Evolutionary conservation across 164 flowering plant species (phyloP).

Genomic region (Cinnamomum chago): DNA sequence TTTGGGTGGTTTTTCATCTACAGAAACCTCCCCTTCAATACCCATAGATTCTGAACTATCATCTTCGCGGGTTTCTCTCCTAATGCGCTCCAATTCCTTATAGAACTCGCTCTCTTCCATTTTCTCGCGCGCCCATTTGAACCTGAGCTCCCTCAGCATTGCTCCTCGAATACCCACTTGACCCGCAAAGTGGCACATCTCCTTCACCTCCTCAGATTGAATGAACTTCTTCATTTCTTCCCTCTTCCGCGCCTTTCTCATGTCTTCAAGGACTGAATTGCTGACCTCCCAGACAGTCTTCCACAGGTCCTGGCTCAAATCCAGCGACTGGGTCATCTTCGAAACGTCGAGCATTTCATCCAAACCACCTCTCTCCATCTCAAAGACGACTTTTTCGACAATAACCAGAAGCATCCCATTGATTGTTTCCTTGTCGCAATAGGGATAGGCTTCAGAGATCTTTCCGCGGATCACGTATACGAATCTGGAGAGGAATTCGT

Average conservation of each 20-base stretch:
- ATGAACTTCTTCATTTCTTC: constrained; percentile 75
- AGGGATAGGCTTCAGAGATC: constrained; percentile 48
- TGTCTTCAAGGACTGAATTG: constrained; percentile 58
- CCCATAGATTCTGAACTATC: constrained; percentile 9
- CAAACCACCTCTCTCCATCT: constrained; percentile 59
- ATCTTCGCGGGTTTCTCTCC: constrained; percentile 27
- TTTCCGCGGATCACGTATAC: constrained; percentile 72
- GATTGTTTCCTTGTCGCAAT: constrained; percentile 56
- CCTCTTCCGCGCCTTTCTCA: constrained; percentile 72
- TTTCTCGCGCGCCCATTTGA: constrained; percentile 88
- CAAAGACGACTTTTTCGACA: constrained; percentile 59
- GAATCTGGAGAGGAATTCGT: constrained; percentile 80
- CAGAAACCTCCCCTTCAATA: constrained; percentile 10
- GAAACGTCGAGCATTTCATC: constrained; percentile 34
- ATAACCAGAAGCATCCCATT: constrained; percentile 74
- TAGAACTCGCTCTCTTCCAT: constrained; percentile 81
- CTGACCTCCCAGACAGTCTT: constrained; percentile 77
- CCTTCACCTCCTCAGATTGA: constrained; percentile 65
- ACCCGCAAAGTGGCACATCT: constrained; percentile 76
- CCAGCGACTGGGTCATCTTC: constrained; percentile 27
- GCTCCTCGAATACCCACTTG: constrained; percentile 89
- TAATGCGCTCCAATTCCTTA: constrained; percentile 37
- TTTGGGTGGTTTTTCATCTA: constrained; percentile 29
- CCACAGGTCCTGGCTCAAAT: constrained; percentile 90
- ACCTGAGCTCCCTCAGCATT: constrained; percentile 79